Base-by-base conservation (phyloP, 192 early-diverging fungal species). In the Dispira parvispora region DNA sequence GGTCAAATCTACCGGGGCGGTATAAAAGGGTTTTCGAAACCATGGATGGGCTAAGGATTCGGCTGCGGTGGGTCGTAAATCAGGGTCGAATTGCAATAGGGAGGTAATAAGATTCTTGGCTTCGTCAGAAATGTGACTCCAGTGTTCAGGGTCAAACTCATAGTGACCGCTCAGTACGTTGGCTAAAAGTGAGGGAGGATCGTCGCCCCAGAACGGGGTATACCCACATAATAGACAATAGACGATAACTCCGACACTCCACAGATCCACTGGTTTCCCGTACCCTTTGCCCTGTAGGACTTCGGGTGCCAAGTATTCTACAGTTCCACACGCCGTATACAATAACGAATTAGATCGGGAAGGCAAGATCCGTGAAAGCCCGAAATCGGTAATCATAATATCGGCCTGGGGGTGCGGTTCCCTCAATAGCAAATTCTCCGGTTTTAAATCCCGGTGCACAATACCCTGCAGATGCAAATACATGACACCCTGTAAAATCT, bases 401-500 rank as follows among this genome's bases (percentile, higher is more conserved):
- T 81, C 74, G 26, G 80, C 70, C 57, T 77, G 73, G 52, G 81
- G 79, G 20, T 72, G 82, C 3, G 67, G 60, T 3, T 77, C 78
- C 52, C 72, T 69, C 66, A 91, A 86, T 46, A 91, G 66, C 45
- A 89, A 76, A 70, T 91, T 91, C 57, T 91, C 88, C 6, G 89
- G 78, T 75, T 89, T 77, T 53, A 78, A 57, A 65, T 84, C 86
- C 6, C 94, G 73, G 65, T 98, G 96, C 42, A 96, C 91, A 21
- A 96, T 83, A 11, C 83, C 87, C 21, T 85, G 73, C 23, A 76
- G 75, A 62, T 98, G 96, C 52, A 96, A 66, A 63, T 86, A 93
- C 6, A 71, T 70, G n/a, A 96, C 84, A 20, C 90, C 91, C 25
- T 82, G 77, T 38, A 87, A 75, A 52, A 98, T 81, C 46, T 84